phyloP scores from a whole-genome alignment of 2,329 filamentous ascomycete species.

The Pseudogymnoascus sp. region DNA sequence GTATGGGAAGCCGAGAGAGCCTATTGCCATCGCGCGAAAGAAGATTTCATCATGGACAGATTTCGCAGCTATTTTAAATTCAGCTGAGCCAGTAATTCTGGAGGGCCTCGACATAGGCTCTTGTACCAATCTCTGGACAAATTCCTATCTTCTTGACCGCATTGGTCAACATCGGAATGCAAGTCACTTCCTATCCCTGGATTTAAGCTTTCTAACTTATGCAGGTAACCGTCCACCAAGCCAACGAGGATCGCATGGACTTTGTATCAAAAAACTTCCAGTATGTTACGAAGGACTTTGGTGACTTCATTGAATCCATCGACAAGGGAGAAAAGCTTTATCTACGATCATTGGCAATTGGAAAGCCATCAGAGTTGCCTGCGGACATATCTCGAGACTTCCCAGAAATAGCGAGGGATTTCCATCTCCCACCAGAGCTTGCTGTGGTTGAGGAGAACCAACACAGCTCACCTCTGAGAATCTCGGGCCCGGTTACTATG shows the following conservation, averaged over 20 bases:
- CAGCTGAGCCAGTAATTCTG: conserved; percentile 56
- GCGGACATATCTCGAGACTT: conserved; percentile 67
- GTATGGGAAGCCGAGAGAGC: not conserved
- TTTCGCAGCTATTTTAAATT: conserved; percentile 52
- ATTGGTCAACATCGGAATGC: conserved; percentile 57
- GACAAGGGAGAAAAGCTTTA: conserved; percentile 58
- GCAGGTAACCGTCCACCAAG: conserved; percentile 67
- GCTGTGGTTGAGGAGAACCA: conserved; percentile 48
- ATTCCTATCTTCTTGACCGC: conserved; percentile 55
- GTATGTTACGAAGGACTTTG: conserved; percentile 63
- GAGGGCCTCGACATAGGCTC: conserved; percentile 56
- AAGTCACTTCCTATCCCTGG: conserved; percentile 14
- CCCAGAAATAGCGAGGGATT: conserved; percentile 59
- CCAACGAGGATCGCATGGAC: conserved; percentile 59
- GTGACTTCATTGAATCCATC: conserved; percentile 55
- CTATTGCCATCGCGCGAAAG: conserved; percentile 40
- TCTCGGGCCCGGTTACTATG: conserved; percentile 74
- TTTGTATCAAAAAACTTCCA: conserved; percentile 78
- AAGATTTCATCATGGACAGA: conserved; percentile 43
- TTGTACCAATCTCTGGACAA: conserved; percentile 60
- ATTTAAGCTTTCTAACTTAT: conserved; percentile 12
- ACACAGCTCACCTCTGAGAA: conserved; percentile 71
- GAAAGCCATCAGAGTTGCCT: conserved; percentile 59
- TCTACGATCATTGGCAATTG: conserved; percentile 65
- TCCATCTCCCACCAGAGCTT: conserved; percentile 57